Evolutionary conservation across 2,329 filamentous ascomycete genomes (phyloP), one percentile per base, ranked within the genome.

Genomic region (Trichoderma sp.): DNA sequence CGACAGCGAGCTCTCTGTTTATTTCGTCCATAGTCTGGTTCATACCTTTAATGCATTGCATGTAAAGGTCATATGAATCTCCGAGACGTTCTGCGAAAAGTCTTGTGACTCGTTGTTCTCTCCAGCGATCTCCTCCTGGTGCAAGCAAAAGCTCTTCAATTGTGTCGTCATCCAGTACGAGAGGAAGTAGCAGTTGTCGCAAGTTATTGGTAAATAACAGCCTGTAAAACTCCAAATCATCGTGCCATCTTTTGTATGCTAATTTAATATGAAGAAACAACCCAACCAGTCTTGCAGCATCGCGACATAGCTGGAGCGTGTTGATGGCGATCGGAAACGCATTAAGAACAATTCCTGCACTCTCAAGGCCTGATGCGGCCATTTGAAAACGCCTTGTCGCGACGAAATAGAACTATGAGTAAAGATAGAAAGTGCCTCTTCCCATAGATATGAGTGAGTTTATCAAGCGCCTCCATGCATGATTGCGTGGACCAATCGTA

Each of bases 101-200:
- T 5, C 57, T 37, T 5, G 64, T 58, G n/a, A 74, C 37, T 1
- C 49, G 27, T 7, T 65, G 13, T 14, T 74, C 72, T 24, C 71
- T 72, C 74, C 74, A 76, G 3, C 29, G 35, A 5, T 59, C 57
- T 1, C 72, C 72, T 2, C 72, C 72, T 0, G 73, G 74, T 29
- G 27, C 2, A 0, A 8, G 19, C 14, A 61, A 11, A 5, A 61
- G 59, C 27, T 61, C 59, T 13, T 3, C 14, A 16, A 61, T 49
- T 19, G 11, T 61, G 8, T 49, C 37, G 1, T 61, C 58, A 33
- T 61, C 40, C 31, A 24, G 6, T 7, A 61, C 58, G 21, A 60
- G 57, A 11, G 57, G 37, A 5, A 61, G 40, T 24, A 61, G 19
- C 33, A 61, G 16, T 19, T 61, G 24, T 7, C 16, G n/a, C 8